Evolutionary conservation across 1,284 basidiomycete genomes (phyloP).

Genomic region (Megacollybia platyphylla): DNA sequence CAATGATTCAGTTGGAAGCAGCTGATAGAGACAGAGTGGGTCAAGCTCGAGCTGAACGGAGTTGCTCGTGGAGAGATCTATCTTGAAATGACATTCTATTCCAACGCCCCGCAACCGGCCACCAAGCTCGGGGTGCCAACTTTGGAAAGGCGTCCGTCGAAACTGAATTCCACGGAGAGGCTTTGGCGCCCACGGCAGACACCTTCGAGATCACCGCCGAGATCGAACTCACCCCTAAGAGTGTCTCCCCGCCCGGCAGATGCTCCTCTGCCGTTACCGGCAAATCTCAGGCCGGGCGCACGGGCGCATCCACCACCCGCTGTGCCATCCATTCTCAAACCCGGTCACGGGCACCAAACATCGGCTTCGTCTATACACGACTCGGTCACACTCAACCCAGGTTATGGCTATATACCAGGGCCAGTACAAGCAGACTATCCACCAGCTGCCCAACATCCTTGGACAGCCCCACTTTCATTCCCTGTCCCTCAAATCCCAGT

Average conservation of each 20-base stretch:
- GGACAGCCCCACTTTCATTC: neutral
- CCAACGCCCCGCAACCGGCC: constrained; percentile 41
- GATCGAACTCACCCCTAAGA: neutral
- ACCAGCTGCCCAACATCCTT: constrained; percentile 4
- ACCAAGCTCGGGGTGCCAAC: constrained; percentile 13
- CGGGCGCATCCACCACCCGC: constrained; percentile 2
- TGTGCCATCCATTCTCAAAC: constrained; percentile 6
- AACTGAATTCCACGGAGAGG: constrained; percentile 14
- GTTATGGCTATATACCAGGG: neutral
- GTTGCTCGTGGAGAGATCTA: constrained; percentile 57
- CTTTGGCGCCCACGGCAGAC: constrained; percentile 12
- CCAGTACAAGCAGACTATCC: neutral
- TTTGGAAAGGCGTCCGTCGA: constrained; percentile 14
- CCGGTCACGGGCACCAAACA: constrained; percentile 3
- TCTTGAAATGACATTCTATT: constrained; percentile 68
- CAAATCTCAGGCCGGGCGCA: constrained; percentile 1
- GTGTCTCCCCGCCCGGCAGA: neutral
- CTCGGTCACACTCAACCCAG: neutral
- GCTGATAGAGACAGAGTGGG: constrained; percentile 41
- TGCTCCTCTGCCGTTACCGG: constrained; percentile 2
- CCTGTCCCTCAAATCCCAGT: neutral
- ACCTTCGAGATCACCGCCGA: constrained; percentile 10
- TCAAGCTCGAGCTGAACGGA: constrained; percentile 41
- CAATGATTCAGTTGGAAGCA: constrained; percentile 2
- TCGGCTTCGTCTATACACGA: constrained; percentile 3